phyloP scores from a whole-genome alignment of 2,329 filamentous ascomycete genomes.

The Ophiocordyceps camponoti-leonardi region DNA sequence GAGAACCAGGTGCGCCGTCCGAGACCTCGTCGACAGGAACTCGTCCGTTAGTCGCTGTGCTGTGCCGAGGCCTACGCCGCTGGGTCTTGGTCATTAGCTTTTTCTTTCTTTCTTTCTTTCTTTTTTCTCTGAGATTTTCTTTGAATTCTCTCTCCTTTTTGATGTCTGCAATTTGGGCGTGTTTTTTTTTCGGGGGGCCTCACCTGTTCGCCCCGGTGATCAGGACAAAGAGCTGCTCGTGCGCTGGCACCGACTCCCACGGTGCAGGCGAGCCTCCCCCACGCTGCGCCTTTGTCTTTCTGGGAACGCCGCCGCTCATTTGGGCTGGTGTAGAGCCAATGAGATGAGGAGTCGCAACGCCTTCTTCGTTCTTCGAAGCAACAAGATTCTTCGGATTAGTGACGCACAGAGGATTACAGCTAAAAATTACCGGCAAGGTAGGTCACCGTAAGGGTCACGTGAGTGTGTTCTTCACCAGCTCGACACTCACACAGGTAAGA shows the following conservation, averaged over 20 bases:
- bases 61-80: constrained; percentile 74
- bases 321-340: no score
- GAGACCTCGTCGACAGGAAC: constrained; percentile 55
- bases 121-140: neutral
- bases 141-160: neutral
- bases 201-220: constrained; percentile 83
- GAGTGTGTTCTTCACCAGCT: no score
- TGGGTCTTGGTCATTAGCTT: constrained; percentile 22
- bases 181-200: no score
- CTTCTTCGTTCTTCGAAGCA: no score
- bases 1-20: constrained; percentile 54
- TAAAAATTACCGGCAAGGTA: no score
- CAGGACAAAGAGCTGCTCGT: constrained; percentile 44
- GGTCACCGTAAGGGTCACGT: no score
- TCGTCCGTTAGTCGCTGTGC: constrained; percentile 78
- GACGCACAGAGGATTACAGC: no score
- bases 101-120: no score
- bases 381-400: no score
- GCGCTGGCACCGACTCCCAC: constrained; percentile 17
- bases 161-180: no score
- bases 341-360: no score
- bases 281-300: neutral
- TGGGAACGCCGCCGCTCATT: neutral
- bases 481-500: no score
- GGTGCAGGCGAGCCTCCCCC: constrained; percentile 8